Evolutionary conservation across 208 protist genomes (phyloP), one percentile per base, ranked within the genome.

Genomic region (Novymonas esmeraldas): DNA sequence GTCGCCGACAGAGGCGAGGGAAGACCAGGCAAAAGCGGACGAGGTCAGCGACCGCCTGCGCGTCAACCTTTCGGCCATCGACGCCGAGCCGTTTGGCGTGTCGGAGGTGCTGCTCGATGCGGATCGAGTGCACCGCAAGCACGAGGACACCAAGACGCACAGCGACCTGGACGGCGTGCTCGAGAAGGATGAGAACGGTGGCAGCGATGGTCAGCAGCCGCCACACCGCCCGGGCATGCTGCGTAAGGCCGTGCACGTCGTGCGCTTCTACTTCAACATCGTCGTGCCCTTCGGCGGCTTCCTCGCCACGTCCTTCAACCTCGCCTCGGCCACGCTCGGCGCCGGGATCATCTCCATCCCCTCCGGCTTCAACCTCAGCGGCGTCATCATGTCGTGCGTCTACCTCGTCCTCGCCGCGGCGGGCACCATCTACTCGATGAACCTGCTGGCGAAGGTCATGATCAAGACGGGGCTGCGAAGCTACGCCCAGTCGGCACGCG

Each of bases 321-420:
- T 92, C 6, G 65, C 73, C 24, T 70, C 68, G 11, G 61, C 73
- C 16, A 78, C 81, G 11, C 42, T 94, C 41, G 89, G 86, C 24
- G 86, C 79, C 26, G 86, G 86, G n/a, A 89, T 89, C 41, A 54
- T 94, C 26, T 63, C 72, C 16, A 62, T 91, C 24, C 86, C 84
- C 20, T 65, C 76, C 24, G 78, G 79, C 50, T 87, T 92, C 64
- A 77, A 82, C 42, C 76, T 64, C 41, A 79, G 64, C 50, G 87
- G 87, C 14, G 39, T 90, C 13, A 64, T 76, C 39, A 78, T 87
- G 69, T 78, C 74, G 4, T 50, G 65, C 22, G 28, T 91, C 13
- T 82, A 77, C 41, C 76, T 92, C 16, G 49, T 81, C 14, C n/a
- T 90, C 13, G 48, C 81, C 3, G 56, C 57, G 11, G 14, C 70